Evolutionary conservation across 2,329 filamentous ascomycete genomes (phyloP).

Genomic region (Microdochium nivale): DNA sequence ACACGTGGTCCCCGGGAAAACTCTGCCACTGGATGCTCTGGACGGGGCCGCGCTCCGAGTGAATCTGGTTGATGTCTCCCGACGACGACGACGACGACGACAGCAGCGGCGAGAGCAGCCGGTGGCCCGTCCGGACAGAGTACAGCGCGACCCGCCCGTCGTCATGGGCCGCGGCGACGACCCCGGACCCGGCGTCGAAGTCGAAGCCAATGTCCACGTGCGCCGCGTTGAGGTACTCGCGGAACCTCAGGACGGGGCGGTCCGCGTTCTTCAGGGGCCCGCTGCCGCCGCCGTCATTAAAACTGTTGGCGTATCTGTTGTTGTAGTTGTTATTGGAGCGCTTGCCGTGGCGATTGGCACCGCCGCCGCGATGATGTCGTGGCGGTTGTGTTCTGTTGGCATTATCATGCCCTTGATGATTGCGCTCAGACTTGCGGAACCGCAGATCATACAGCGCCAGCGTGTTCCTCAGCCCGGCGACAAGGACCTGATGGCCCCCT

Average conservation of each 20-base stretch:
- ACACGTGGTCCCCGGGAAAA: constrained; percentile 31
- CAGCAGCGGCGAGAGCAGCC: constrained; percentile 22
- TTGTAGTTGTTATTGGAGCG: neutral
- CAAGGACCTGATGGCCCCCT: constrained; percentile 35
- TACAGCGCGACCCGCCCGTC: constrained; percentile 39
- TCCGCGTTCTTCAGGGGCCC: constrained; percentile 9
- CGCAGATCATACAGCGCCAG: constrained; percentile 52
- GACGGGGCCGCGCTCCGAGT: constrained; percentile 20
- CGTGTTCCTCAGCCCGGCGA: constrained; percentile 37
- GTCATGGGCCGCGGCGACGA: constrained; percentile 46
- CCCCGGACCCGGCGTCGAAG: constrained; percentile 32
- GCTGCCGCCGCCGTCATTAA: neutral
- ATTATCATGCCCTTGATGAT: neutral
- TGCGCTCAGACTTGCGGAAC: constrained; percentile 15
- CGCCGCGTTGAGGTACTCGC: constrained; percentile 39
- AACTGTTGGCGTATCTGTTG: neutral
- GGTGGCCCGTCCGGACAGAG: constrained; percentile 35
- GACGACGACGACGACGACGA: no score
- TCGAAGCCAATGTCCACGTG: constrained; percentile 43
- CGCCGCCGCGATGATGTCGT: neutral
- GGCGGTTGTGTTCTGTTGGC: neutral
- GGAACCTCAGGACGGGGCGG: constrained; percentile 36
- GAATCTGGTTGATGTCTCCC: constrained; percentile 10
- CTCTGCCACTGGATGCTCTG: constrained; percentile 35
- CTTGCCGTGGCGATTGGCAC: neutral